These are phyloP conservation scores for Spencermartinsiella europaea DNA, from an alignment of 805 yeast genomes.

Conservation along the genomic window DNA sequence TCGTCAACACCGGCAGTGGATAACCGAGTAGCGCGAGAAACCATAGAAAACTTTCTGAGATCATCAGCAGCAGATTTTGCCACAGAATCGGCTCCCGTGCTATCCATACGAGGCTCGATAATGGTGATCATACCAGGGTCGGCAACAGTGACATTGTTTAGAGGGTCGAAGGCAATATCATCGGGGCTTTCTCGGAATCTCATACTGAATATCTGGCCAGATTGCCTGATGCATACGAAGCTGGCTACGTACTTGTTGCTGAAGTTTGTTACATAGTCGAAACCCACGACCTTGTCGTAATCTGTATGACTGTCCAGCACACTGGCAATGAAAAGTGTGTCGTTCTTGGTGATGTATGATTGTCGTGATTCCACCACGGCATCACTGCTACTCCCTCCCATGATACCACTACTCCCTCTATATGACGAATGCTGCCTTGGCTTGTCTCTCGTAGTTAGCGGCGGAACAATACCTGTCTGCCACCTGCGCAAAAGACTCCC, in stretches of 20 bases:
- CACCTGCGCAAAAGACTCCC: slow-evolving; percentile 77
- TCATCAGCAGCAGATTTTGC: not conserved
- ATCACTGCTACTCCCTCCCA: not conserved
- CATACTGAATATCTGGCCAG: slow-evolving; percentile 83
- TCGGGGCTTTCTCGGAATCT: slow-evolving; percentile 63
- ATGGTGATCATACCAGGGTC: slow-evolving; percentile 19
- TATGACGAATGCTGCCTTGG: slow-evolving; percentile 12
- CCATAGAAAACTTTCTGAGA: slow-evolving; percentile 1
- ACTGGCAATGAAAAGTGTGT: slow-evolving; percentile 64
- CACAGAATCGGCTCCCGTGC: not conserved
- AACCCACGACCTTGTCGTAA: slow-evolving; percentile 76
- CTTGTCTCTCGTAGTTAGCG: slow-evolving; percentile 10
- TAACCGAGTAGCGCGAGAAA: slow-evolving; percentile 7
- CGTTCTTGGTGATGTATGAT: slow-evolving; percentile 27
- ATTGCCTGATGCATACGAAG: slow-evolving; percentile 82
- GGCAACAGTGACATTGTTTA: slow-evolving; percentile 29
- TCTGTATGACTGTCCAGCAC: slow-evolving; percentile 73
- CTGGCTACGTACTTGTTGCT: slow-evolving; percentile 50
- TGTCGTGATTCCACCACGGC: slow-evolving; percentile 4
- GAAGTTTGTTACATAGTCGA: slow-evolving; percentile 67
- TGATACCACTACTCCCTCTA: slow-evolving; percentile 21
- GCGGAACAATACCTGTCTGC: slow-evolving; percentile 51
- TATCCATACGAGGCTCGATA: slow-evolving; percentile 4
- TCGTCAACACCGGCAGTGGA: slow-evolving; percentile 17
- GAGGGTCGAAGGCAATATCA: slow-evolving; percentile 59